Conservation (phyloP, 2,329 filamentous ascomycete genomes). For the Ceratocystis variospora region DNA sequence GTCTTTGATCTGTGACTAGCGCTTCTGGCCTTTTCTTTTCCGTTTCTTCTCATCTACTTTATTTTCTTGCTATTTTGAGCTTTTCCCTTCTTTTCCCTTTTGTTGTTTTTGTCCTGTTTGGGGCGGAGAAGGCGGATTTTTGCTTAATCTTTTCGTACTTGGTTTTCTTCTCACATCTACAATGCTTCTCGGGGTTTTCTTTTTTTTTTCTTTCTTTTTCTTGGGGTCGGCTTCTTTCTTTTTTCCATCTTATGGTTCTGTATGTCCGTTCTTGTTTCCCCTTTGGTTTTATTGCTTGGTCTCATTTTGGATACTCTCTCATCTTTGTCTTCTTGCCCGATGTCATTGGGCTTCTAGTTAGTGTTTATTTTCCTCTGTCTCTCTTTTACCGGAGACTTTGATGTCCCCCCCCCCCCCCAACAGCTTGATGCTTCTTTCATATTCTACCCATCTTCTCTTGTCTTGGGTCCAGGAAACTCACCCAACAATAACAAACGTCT, state of each 20-base stretch:
- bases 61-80: not conserved
- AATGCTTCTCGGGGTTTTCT: slow-evolving; percentile 1
- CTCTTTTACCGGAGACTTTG: slow-evolving; percentile 7
- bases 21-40: not conserved
- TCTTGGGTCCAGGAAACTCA: not conserved
- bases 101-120: not conserved
- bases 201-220: not conserved
- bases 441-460: not conserved
- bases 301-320: slow-evolving; percentile 13
- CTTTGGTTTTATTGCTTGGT: not conserved
- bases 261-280: not conserved
- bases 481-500: not conserved
- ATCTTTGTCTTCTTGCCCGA: not conserved
- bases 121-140: not conserved
- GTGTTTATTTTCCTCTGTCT: slow-evolving; percentile 1
- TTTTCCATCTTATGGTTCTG: not conserved
- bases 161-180: slow-evolving; percentile 1
- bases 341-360: not conserved
- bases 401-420: not conserved
- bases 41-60: not conserved
- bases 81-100: not conserved
- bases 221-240: slow-evolving; percentile 12
- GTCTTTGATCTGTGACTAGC: not conserved
- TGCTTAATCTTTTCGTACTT: not conserved
- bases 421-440: not conserved